These are phyloP conservation scores for Hygrophorus pudorinus DNA, from an alignment of 768 basidiomycete species.

Conservation along the genomic window DNA sequence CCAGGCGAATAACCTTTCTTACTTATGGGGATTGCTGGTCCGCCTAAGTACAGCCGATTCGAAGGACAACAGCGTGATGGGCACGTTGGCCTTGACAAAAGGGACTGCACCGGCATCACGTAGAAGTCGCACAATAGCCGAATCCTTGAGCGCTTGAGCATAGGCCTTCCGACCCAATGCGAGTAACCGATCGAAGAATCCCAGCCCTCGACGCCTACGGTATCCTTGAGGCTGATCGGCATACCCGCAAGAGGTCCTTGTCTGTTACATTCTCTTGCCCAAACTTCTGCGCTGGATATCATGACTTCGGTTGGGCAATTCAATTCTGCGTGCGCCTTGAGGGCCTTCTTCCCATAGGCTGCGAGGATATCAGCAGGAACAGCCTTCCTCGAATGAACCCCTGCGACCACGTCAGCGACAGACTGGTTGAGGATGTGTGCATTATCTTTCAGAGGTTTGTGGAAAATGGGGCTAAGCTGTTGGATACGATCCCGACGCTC, in stretches of 20 bases:
- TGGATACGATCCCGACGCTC: too few species aligned
- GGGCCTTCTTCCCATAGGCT: slow-evolving; percentile 12
- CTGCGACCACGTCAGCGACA: slow-evolving; percentile 19
- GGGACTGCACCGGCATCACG: slow-evolving; percentile 55
- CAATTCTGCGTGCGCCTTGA: slow-evolving; percentile 34
- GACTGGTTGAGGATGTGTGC: slow-evolving; percentile 20
- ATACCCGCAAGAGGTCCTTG: slow-evolving; percentile 40
- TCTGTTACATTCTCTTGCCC: slow-evolving; percentile 21
- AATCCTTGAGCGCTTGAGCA: slow-evolving; percentile 30
- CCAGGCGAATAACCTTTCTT: slow-evolving; percentile 44
- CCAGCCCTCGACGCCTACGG: slow-evolving; percentile 41
- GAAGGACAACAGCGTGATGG: slow-evolving; percentile 48
- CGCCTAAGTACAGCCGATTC: slow-evolving; percentile 47
- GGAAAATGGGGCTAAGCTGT: too few species aligned
- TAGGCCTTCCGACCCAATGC: slow-evolving; percentile 33
- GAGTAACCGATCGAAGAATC: slow-evolving; percentile 56
- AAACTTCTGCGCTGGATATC: slow-evolving; percentile 28
- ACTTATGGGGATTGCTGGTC: slow-evolving; percentile 53
- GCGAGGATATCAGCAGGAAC: slow-evolving; percentile 20
- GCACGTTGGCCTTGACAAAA: slow-evolving; percentile 60
- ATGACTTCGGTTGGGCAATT: slow-evolving; percentile 53
- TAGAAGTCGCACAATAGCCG: slow-evolving; percentile 41
- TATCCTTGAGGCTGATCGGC: slow-evolving; percentile 48
- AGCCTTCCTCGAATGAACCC: slow-evolving; percentile 20
- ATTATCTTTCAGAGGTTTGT: slow-evolving; percentile 21